Evolutionary conservation across 1,284 basidiomycete genomes (phyloP).

Genomic region (Boletus sp.): DNA sequence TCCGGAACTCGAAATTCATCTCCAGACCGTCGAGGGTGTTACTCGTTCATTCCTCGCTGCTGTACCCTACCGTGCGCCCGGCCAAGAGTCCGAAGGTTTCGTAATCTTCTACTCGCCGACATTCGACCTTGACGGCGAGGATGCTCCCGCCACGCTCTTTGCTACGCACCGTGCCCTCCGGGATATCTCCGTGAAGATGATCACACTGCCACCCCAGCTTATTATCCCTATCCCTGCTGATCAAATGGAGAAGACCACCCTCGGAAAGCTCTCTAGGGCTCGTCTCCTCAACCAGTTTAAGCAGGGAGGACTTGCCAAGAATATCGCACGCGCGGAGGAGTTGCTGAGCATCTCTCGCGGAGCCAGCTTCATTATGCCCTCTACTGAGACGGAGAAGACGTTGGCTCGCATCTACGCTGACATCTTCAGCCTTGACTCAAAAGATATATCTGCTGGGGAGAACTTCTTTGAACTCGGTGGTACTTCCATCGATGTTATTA

Average conservation of each 20-base stretch:
- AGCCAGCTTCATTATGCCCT: constrained; percentile 23
- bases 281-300: constrained; percentile 29
- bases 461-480: constrained; percentile 35
- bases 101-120: constrained; percentile 32
- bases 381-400: constrained; percentile 28
- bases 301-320: constrained; percentile 28
- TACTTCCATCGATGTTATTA: constrained; percentile 33
- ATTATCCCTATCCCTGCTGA: constrained; percentile 29
- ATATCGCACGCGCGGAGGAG: constrained; percentile 30
- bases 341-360: constrained; percentile 26
- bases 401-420: constrained; percentile 28
- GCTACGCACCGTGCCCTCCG: constrained; percentile 21
- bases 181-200: constrained; percentile 27
- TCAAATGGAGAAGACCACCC: constrained; percentile 34
- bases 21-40: constrained; percentile 39
- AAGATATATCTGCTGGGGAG: constrained; percentile 28
- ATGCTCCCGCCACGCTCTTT: constrained; percentile 20
- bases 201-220: constrained; percentile 26
- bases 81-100: constrained; percentile 33
- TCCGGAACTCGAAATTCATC: constrained; percentile 39
- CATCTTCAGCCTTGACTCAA: constrained; percentile 25
- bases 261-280: constrained; percentile 32
- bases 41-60: constrained; percentile 37
- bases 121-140: constrained; percentile 20
- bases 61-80: constrained; percentile 34